Evolutionary conservation across 805 yeast genomes (phyloP).

Genomic region (Ogataea pini): DNA sequence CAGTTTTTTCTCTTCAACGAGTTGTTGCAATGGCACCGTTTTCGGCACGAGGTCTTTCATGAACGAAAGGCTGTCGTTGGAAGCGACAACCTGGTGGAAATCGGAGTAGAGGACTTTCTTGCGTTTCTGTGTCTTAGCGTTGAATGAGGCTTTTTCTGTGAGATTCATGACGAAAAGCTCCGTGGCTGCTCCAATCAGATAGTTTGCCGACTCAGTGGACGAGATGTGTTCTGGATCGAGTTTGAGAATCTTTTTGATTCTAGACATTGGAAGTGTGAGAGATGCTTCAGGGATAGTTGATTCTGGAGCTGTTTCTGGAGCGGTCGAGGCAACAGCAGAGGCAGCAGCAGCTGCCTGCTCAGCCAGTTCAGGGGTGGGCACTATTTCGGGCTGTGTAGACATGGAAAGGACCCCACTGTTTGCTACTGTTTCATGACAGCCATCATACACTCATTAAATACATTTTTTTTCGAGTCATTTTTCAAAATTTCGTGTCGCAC

Average conservation of each 20-base stretch:
- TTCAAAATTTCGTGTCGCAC: constrained; percentile 14
- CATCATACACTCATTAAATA: too few species aligned
- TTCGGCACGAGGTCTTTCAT: constrained; percentile 68
- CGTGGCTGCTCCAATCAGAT: constrained; percentile 74
- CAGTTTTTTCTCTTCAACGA: constrained; percentile 46
- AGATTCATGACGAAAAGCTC: constrained; percentile 71
- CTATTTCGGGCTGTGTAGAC: background rate
- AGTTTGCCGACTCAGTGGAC: constrained; percentile 71
- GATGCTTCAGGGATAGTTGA: constrained; percentile 20
- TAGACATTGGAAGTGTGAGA: constrained; percentile 56
- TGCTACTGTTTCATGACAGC: background rate
- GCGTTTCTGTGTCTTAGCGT: constrained; percentile 64
- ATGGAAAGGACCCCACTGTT: background rate
- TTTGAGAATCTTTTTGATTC: constrained; percentile 70
- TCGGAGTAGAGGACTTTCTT: constrained; percentile 73
- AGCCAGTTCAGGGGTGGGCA: background rate
- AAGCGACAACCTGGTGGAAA: constrained; percentile 61
- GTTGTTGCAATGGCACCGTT: constrained; percentile 50
- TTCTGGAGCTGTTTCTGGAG: too few species aligned
- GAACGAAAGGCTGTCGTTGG: constrained; percentile 61
- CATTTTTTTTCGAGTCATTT: too few species aligned
- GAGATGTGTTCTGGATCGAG: constrained; percentile 72
- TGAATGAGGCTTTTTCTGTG: constrained; percentile 67
- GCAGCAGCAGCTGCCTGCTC: too few species aligned
- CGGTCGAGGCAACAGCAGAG: too few species aligned